Percentiles rank a stretch among this genome's conserved stretches.
These are phyloP conservation scores for Cerrena zonata DNA, from an alignment of 1,284 basidiomycete genomes.

Conservation along the genomic window DNA sequence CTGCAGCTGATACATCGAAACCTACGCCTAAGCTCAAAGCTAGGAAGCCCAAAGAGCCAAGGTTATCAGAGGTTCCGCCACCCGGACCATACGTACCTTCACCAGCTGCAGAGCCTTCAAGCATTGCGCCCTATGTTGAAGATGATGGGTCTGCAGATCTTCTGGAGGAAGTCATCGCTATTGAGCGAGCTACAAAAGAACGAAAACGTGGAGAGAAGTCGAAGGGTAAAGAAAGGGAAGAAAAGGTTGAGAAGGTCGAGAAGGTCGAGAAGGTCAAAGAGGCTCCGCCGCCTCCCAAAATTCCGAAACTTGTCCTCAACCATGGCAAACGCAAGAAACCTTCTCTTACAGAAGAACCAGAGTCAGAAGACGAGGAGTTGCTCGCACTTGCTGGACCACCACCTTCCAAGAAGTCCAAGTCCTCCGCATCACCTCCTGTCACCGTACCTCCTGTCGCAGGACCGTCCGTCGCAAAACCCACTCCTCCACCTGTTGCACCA, in stretches of 20 bases:
- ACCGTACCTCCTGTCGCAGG: conserved; percentile 18
- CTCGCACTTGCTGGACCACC: conserved; percentile 50
- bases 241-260: conserved; percentile 26
- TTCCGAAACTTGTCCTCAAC: conserved; percentile 25
- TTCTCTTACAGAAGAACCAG: conserved; percentile 17
- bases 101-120: conserved; percentile 1
- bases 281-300: conserved; percentile 5
- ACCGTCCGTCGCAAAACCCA: conserved; percentile 8
- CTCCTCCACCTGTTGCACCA: conserved; percentile 8
- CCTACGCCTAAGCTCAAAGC: conserved; percentile 34
- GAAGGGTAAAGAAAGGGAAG: conserved; percentile 20
- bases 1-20: conserved; percentile 18
- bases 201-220: conserved; percentile 13
- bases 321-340: conserved; percentile 53
- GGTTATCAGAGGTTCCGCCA: conserved; percentile 34
- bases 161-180: conserved; percentile 74
- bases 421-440: conserved; percentile 19
- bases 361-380: conserved; percentile 52
- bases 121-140: conserved; percentile 38
- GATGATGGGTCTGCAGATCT: conserved; percentile 75
- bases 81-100: conserved; percentile 39
- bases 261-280: conserved; percentile 25
- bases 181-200: conserved; percentile 38
- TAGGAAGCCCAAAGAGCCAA: conserved; percentile 40
- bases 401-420: conserved; percentile 60